Evolutionary conservation across 2,329 filamentous ascomycete species (phyloP).

Genomic region (Sporothrix brasiliensis): DNA sequence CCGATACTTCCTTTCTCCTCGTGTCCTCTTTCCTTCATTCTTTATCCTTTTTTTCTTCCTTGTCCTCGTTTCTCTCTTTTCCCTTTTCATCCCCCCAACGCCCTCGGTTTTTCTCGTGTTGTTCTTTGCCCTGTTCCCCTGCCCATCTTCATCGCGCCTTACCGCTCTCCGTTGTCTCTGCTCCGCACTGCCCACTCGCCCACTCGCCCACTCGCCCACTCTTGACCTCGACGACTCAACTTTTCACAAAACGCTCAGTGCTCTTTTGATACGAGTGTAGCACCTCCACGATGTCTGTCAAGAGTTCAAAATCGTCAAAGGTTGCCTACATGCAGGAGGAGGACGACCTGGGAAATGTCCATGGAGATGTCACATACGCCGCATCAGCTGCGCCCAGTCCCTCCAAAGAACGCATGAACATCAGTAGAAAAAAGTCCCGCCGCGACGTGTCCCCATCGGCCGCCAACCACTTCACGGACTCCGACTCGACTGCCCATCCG

Average conservation of each 20-base stretch:
- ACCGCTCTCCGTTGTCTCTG: neutral
- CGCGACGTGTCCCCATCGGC: constrained; percentile 47
- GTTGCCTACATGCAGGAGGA: constrained; percentile 56
- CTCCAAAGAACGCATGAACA: constrained; percentile 56
- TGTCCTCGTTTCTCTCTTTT: neutral
- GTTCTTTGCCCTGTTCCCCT: neutral
- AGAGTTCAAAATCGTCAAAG: constrained; percentile 40
- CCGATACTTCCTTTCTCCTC: neutral
- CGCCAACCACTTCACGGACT: constrained; percentile 46
- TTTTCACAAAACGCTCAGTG: neutral
- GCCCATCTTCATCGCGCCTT: constrained; percentile 5
- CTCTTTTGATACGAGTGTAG: constrained; percentile 18
- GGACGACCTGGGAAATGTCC: constrained; percentile 52
- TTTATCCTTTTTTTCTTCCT: constrained; percentile 18
- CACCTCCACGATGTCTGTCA: constrained; percentile 48
- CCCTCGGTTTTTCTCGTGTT: no score
- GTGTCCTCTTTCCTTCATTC: neutral
- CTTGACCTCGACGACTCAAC: neutral
- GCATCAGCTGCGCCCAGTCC: constrained; percentile 52
- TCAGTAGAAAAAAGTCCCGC: constrained; percentile 50
- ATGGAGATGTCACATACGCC: constrained; percentile 50
- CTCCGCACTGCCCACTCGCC: constrained; percentile 9
- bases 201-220: constrained; percentile 14
- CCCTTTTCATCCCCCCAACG: neutral
- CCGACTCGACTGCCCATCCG: constrained; percentile 50